A percentile compares a stretch with the other conserved stretches of the same genome.
phyloP scores from a whole-genome alignment of 176 grass and related monocot genomes.

The Oryza punctata region DNA sequence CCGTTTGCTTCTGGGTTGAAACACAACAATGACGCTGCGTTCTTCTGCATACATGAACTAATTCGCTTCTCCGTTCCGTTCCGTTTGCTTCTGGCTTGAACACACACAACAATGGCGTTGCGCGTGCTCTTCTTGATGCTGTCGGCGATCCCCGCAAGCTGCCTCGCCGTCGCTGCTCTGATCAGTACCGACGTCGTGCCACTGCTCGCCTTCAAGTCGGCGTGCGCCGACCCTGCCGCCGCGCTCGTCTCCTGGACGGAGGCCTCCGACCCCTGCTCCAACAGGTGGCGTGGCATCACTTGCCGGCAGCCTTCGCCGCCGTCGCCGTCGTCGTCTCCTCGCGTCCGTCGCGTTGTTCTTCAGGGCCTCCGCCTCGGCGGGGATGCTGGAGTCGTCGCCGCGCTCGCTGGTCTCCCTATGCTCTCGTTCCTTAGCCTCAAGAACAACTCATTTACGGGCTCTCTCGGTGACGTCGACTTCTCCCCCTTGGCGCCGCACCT shows the following conservation, averaged over 20 bases:
- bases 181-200: conserved; percentile 42
- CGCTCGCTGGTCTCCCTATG: conserved; percentile 45
- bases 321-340: conserved; percentile 11
- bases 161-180: neutral
- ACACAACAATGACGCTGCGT: conserved; percentile 27
- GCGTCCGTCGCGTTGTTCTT: conserved; percentile 66
- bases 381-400: conserved; percentile 41
- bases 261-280: conserved; percentile 59
- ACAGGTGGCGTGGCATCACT: conserved; percentile 62
- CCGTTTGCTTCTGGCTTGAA: neutral
- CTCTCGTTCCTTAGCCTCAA: conserved; percentile 84
- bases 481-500: conserved; percentile 64
- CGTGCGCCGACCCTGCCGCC: conserved; percentile 34
- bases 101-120: conserved; percentile 22
- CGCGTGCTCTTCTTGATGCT: conserved; percentile 40
- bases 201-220: conserved; percentile 74
- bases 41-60: neutral
- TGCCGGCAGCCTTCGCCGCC: conserved; percentile 23
- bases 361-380: conserved; percentile 67
- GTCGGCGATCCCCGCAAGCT: neutral
- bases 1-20: neutral
- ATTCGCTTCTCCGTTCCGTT: neutral
- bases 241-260: conserved; percentile 67
- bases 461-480: conserved; percentile 55
- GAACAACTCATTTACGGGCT: conserved; percentile 72